Base-by-base conservation (phyloP, 495 filamentous ascomycete species). In the Pyronema omphalodes region DNA sequence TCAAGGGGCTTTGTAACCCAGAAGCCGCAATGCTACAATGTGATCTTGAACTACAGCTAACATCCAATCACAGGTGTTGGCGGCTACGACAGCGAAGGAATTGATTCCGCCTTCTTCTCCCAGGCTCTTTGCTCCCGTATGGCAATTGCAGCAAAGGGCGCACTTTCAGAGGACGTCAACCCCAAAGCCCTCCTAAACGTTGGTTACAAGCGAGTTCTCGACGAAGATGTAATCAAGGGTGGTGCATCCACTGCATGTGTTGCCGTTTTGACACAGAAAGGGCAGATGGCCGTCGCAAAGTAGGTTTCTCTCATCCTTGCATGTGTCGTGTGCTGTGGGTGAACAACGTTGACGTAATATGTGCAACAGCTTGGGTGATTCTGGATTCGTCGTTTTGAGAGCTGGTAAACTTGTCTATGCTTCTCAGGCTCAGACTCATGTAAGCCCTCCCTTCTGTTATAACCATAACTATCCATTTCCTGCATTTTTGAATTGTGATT, bases 71-170 rank as follows among this genome's bases (percentile, higher is more conserved):
- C 37, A 53, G 91, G 91, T 7, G 91, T 99, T 2, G 91, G 91
- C 18, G 91, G 91, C 41, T 99, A 91, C 86, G 75, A 79, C 43
- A 85, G 94, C 57, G 84, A 79, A 39, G 86, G 86, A 23, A 79
- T 98, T 44, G 89, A 99, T 62, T 86, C 93, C 14, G 86, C 87
- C 8, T 83, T 95, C 66, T 95, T 99, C 67, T 87, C 89, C 0
- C 93, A 96, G 67, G 83, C 81, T n/a, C 73, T 99, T 37, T 95
- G 91, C 70, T 77, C 83, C 50, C 82, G 88, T 62, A 95, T 95
- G 84, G 87, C 85, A 1, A 70, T 75, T 37, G 74, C 77, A 1
- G 87, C 87, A 3, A 67, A 79, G 67, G 67, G 53, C 33, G 57
- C 18, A 61, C 55, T 68, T 44, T 53, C 67, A 19, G 67, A 70